Evolutionary conservation across 73 alveolate genomes (phyloP), one percentile per base, ranked within the genome.

Genomic region (Effrenium voratum): DNA sequence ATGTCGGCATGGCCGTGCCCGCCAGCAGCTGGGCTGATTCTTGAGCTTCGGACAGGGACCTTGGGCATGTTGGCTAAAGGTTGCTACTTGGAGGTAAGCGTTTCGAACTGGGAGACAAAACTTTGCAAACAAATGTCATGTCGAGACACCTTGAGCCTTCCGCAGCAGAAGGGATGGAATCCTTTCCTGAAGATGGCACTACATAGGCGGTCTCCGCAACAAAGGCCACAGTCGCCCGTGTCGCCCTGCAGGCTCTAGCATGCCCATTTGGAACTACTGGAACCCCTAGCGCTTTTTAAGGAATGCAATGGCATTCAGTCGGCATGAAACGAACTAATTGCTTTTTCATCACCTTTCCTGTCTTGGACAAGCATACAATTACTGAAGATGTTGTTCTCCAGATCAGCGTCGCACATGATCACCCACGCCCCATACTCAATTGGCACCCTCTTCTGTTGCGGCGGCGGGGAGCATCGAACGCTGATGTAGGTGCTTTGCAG

Each of bases 111-210:
- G 1, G n/a, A 63, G 77, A 40, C 26, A 63, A 63, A 1, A 63
- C 34, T 10, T 63, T 16, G 38, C n/a, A 30, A 10, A 16, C 32
- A 73, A 6, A 16, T 40, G 77, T 16, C 1, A 3, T 15, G 22
- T 3, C 38, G n/a, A 49, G 92, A 16, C 0, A 81, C 92, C 92
- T 28, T 0, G 92, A 8, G 36, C 86, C 86, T 47, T 81, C 92
- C 32, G 52, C 50, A 3, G 92, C 92, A n/a, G 36, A n/a, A 2
- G 92, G 92, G 2, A 81, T n/a, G 2, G 52, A 1, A 32, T 81
- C 92, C 73, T 81, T 81, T 28, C 92, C 92, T 47, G 75, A 5
- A n/a, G 92, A 47, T 6, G 92, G 92, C n/a, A 81, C 92, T 3
- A 81, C 38, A 47, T 81, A 81, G 36, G 28, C 52, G 75, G 46